phyloP scores from a whole-genome alignment of 106 monocot species.

The Dioscorea zingiberensis region DNA sequence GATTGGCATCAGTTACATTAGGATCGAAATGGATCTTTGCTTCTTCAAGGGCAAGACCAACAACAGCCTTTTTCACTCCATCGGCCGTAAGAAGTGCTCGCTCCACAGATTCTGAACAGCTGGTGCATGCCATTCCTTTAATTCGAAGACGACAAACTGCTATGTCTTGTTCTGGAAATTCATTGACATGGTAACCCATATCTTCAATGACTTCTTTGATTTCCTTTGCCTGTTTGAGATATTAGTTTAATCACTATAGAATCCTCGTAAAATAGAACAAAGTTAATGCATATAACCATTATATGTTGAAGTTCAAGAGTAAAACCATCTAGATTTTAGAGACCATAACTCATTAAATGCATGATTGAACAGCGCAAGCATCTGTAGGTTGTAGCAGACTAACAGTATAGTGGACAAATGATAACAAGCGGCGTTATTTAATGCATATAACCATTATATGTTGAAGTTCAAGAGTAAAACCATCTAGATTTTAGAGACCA shows the following conservation, averaged over 20 bases:
- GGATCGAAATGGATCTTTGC: slow-evolving; percentile 90
- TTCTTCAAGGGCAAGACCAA: slow-evolving; percentile 94
- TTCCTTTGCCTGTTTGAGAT: slow-evolving; percentile 36
- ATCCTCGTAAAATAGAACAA: too few relatives aligned
- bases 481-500: not conserved
- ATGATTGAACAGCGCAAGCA: too few relatives aligned
- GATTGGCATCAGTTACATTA: slow-evolving; percentile 35
- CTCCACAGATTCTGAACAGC: slow-evolving; percentile 90
- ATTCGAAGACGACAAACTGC: slow-evolving; percentile 68
- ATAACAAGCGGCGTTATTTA: too few relatives aligned
- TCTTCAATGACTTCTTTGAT: slow-evolving; percentile 66
- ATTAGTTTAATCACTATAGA: too few relatives aligned
- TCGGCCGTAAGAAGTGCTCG: slow-evolving; percentile 47
- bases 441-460: not conserved
- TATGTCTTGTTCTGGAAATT: slow-evolving; percentile 63
- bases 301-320: not conserved
- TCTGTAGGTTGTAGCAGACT: too few relatives aligned
- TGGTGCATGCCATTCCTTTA: slow-evolving; percentile 94
- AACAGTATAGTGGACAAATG: not conserved
- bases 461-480: not conserved
- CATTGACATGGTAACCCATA: slow-evolving; percentile 53
- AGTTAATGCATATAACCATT: not conserved
- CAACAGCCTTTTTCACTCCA: slow-evolving; percentile 86
- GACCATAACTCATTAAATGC: not conserved
- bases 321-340: not conserved